phyloP scores from a whole-genome alignment of 2,329 filamentous ascomycete genomes.

The Davidsoniella australis region DNA sequence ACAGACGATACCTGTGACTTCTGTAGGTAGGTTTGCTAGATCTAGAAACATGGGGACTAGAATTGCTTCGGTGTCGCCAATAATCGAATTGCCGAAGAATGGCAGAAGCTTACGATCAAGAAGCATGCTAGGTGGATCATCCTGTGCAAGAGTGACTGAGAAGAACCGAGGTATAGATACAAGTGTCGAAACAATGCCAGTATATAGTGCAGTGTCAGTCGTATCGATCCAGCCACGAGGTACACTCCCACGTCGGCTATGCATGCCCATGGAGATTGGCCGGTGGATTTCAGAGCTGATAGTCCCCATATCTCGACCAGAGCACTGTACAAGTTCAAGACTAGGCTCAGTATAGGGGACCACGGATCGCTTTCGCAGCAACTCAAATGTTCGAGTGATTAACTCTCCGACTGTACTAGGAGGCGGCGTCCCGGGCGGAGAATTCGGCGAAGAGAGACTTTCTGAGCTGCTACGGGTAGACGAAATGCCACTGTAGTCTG shows the following conservation, averaged over 20 bases:
- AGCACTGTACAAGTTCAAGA: constrained; percentile 67
- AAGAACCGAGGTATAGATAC: constrained; percentile 50
- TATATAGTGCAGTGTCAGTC: constrained; percentile 46
- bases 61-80: constrained; percentile 55
- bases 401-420: constrained; percentile 65
- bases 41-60: constrained; percentile 81
- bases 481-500: constrained; percentile 7
- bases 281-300: constrained; percentile 16
- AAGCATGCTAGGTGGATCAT: constrained; percentile 57
- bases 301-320: constrained; percentile 34
- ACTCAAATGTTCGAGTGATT: constrained; percentile 64
- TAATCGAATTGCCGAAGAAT: constrained; percentile 54
- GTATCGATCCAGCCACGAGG: constrained; percentile 35
- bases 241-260: constrained; percentile 14
- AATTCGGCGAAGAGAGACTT: constrained; percentile 19
- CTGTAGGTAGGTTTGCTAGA: constrained; percentile 60
- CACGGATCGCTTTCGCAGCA: constrained; percentile 64
- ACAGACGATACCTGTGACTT: constrained; percentile 88
- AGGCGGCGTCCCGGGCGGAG: constrained; percentile 51
- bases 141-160: constrained; percentile 55
- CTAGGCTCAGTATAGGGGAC: constrained; percentile 50
- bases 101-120: constrained; percentile 50
- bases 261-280: constrained; percentile 16
- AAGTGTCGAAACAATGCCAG: constrained; percentile 43
- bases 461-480: constrained; percentile 19